These are phyloP conservation scores for Metroxylon sagu DNA, from an alignment of 176 grass and related monocot species.

Conservation along the genomic window DNA sequence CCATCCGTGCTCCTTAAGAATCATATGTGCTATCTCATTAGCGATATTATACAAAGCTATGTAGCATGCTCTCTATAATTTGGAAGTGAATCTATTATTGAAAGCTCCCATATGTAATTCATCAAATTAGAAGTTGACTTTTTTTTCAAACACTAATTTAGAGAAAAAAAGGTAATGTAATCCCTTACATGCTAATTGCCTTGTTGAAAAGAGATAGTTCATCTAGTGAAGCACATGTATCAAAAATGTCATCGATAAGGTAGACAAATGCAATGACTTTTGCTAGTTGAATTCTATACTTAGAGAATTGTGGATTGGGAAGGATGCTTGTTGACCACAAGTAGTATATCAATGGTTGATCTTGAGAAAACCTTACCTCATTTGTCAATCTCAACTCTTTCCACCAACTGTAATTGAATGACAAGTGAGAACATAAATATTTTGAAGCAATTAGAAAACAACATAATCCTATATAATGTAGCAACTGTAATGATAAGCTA, in stretches of 20 bases:
- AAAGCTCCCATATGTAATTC: conserved; percentile 37
- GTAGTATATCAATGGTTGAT: conserved; percentile 55
- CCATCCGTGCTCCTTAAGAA: conserved; percentile 23
- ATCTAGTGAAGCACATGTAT: conserved; percentile 32
- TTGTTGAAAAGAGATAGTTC: conserved; percentile 41
- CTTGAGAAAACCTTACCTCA: conserved; percentile 23
- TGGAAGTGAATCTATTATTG: conserved; percentile 30
- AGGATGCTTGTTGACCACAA: conserved; percentile 30
- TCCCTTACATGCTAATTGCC: conserved; percentile 33
- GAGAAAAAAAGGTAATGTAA: neutral
- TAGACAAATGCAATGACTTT: conserved; percentile 58
- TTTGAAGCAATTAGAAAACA: too few relatives aligned
- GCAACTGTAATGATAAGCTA: too few relatives aligned
- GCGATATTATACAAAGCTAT: conserved; percentile 33
- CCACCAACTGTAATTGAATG: conserved; percentile 46
- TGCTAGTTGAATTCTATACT: conserved; percentile 34
- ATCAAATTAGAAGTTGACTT: neutral
- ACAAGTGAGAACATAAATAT: neutral
- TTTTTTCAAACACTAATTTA: neutral
- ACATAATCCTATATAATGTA: too few relatives aligned
- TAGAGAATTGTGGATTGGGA: conserved; percentile 24
- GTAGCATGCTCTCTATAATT: conserved; percentile 42
- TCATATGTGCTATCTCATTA: conserved; percentile 34
- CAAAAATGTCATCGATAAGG: conserved; percentile 71
- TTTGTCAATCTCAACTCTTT: conserved; percentile 23